phyloP scores from a whole-genome alignment of 441 rosid genomes.

The Eruca vesicaria region DNA sequence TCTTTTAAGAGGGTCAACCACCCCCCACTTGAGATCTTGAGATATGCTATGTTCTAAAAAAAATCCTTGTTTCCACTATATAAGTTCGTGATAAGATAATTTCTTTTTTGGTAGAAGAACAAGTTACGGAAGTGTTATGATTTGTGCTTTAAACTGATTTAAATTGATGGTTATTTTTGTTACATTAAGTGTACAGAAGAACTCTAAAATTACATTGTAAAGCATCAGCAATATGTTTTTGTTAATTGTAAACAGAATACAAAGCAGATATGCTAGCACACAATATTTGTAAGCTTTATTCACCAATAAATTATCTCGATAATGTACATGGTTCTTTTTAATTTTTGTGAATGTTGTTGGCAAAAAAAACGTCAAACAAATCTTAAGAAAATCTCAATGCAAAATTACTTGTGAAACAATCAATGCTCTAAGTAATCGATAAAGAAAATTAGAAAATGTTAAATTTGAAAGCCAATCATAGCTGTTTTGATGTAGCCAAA shows the following conservation, averaged over 20 bases:
- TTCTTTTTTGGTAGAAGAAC: not conserved
- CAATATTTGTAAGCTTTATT: not conserved
- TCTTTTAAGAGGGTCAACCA: slow-evolving; percentile 25
- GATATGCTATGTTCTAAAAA: not conserved
- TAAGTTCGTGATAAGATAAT: not conserved
- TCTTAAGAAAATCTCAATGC: not conserved
- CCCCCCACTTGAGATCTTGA: slow-evolving; percentile 26
- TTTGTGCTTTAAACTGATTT: not conserved
- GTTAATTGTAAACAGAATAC: not conserved
- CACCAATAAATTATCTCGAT: not conserved
- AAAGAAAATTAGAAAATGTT: not conserved
- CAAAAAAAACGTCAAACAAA: not conserved
- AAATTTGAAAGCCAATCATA: slow-evolving; percentile 19
- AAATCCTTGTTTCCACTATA: not conserved
- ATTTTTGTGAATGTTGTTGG: not conserved
- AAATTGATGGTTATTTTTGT: not conserved
- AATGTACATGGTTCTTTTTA: not conserved
- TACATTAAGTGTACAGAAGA: not conserved
- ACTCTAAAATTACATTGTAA: not conserved
- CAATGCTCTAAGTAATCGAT: not conserved
- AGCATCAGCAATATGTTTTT: not conserved
- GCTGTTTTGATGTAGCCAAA: slow-evolving; percentile 29
- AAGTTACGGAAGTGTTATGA: not conserved
- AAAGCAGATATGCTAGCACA: not conserved
- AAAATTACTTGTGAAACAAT: not conserved